Evolutionary conservation across 2,329 filamentous ascomycete species (phyloP), one percentile per base, ranked within the genome.

Genomic region (Fusarium miscanthi): DNA sequence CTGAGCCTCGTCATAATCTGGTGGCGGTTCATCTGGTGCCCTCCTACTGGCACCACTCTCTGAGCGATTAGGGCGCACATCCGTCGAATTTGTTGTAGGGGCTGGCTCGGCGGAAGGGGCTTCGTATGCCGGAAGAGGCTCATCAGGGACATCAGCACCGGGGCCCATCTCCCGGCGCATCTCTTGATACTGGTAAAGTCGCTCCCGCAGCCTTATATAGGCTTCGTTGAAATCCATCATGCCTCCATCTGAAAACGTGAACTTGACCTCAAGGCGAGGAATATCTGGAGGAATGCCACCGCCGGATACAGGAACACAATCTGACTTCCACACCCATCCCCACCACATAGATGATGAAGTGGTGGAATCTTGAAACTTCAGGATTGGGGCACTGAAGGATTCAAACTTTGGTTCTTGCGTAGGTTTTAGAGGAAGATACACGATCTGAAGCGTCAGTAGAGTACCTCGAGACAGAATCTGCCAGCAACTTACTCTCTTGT

Each of bases 211-310:
- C 62, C 92, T 87, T 77, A 97, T 94, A 78, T 95, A 97, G 58
- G 89, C 89, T 56, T 90, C 89, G 77, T 95, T 92, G 79, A 97
- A 98, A 75, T 97, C 94, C 80, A 93, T 96, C 65, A 95, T 95
- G n/a, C 95, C 95, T 46, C 95, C 95, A 70, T 98, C 95, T 79
- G 94, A 95, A 85, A 98, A 98, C 27, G 92, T 94, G 77, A 98
- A 87, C 80, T 93, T 94, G 74, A 97, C 82, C 77, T 96, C 94
- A 46, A 97, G 86, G 33, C 91, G 90, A 23, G 91, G 88, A 69
- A 94, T 87, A 27, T 92, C 86, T 9, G 91, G 83, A 2, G 95
- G 93, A 56, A 98, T 93, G 54, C 94, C 93, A 41, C 96, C 96
- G 40, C 93, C 93, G 2, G 92, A 85, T 30, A 97, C 93, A 4